These are phyloP conservation scores for Pyricularia pennisetigena DNA, from an alignment of 2,329 filamentous ascomycete species.

Conservation along the genomic window DNA sequence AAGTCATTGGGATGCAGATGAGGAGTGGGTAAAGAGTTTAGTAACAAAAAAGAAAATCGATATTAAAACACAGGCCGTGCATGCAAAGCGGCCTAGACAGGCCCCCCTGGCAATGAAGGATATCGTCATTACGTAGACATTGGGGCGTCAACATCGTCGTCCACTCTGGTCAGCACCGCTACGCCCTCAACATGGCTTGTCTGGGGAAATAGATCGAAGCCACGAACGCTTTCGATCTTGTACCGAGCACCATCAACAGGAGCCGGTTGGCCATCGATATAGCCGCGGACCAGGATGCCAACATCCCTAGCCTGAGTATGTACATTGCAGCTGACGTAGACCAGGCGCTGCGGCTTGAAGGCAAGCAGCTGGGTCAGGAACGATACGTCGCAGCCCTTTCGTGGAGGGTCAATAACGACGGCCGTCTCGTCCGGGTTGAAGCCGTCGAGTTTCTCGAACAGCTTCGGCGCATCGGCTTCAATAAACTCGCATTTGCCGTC, in stretches of 20 bases:
- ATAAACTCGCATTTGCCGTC: slow-evolving; percentile 68
- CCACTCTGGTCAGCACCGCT: slow-evolving; percentile 51
- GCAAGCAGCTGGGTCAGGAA: slow-evolving; percentile 74
- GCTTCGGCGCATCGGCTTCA: slow-evolving; percentile 72
- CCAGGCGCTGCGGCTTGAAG: slow-evolving; percentile 69
- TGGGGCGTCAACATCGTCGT: slow-evolving; percentile 16
- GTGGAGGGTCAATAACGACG: slow-evolving; percentile 92
- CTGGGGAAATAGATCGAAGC: slow-evolving; percentile 97
- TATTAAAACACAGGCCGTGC: neutral
- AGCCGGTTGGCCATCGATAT: slow-evolving; percentile 24
- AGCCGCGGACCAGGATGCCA: slow-evolving; percentile 71
- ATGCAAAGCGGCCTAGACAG: neutral
- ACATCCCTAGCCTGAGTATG: slow-evolving; percentile 95
- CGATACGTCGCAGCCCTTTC: slow-evolving; percentile 83
- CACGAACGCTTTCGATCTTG: slow-evolving; percentile 79
- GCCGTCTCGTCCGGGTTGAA: slow-evolving; percentile 75
- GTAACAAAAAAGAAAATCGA: neutral
- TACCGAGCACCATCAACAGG: slow-evolving; percentile 42
- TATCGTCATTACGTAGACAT: neutral
- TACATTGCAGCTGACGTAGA: slow-evolving; percentile 97
- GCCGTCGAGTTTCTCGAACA: slow-evolving; percentile 59
- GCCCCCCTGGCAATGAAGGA: neutral
- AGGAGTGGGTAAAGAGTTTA: neutral
- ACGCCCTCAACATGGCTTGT: slow-evolving; percentile 62
- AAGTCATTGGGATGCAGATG: neutral